Evolutionary conservation across 225 moss, liverwort and hornwort genomes (phyloP).

Genomic region (Thuidium tamariscinum): DNA sequence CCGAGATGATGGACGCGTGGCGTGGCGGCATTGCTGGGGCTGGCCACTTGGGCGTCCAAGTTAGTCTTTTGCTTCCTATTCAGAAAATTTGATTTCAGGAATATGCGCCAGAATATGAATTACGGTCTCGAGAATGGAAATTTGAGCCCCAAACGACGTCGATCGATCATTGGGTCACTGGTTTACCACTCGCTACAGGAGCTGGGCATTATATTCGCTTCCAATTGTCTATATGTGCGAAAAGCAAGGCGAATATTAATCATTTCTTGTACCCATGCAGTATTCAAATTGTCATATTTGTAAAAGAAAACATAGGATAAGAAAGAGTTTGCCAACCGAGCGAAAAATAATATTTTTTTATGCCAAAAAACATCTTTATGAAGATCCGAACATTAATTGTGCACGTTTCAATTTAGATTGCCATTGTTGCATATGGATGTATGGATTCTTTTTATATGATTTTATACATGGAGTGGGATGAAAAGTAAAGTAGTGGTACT

Average conservation of each 20-base stretch:
- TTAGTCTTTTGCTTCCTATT: neutral
- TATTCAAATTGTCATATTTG: neutral
- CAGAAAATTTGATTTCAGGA: neutral
- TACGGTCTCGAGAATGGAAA: neutral
- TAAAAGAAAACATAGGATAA: neutral
- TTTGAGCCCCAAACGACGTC: too few species aligned
- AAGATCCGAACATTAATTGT: neutral
- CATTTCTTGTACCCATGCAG: rapidly evolving
- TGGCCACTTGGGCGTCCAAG: neutral
- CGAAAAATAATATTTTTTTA: neutral
- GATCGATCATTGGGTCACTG: too few species aligned
- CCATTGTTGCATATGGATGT: too few species aligned
- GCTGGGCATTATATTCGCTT: rapidly evolving
- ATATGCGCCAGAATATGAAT: neutral
- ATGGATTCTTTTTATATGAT: too few species aligned
- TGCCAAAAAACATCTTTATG: rapidly evolving
- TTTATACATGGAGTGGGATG: too few species aligned
- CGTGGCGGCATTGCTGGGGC: neutral
- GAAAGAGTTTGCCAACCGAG: rapidly evolving
- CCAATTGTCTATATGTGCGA: rapidly evolving
- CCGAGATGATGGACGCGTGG: neutral
- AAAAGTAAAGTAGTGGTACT: too few species aligned
- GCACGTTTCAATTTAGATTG: too few species aligned
- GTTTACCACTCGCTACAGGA: rapidly evolving
- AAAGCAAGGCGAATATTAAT: rapidly evolving